These are phyloP conservation scores for Backusella psychrophila DNA, from an alignment of 192 early-diverging fungal genomes.

Conservation along the genomic window DNA sequence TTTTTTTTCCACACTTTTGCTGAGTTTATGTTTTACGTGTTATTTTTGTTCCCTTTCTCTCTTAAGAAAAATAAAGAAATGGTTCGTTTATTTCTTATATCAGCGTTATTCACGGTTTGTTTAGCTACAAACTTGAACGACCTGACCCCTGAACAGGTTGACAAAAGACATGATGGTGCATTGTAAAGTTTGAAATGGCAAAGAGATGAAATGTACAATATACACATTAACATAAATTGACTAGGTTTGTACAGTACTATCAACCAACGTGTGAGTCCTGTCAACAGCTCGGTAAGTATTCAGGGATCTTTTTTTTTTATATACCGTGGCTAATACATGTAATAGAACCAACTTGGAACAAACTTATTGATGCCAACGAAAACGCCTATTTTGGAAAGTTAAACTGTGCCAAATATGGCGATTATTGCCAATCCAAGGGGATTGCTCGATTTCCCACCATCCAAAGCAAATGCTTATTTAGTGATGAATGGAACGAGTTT, in stretches of 20 bases:
- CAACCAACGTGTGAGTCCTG: background rate
- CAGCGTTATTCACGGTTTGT: background rate
- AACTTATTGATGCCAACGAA: background rate
- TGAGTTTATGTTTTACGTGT: background rate
- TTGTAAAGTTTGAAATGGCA: constrained; percentile 2
- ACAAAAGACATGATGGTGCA: background rate
- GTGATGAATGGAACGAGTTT: constrained; percentile 1
- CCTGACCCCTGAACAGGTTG: background rate
- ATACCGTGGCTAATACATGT: background rate
- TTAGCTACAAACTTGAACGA: constrained; percentile 1
- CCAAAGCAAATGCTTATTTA: background rate
- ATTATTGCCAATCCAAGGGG: background rate
- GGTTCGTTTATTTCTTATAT: constrained; percentile 9
- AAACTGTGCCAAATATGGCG: constrained; percentile 4
- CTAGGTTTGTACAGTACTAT: constrained; percentile 9
- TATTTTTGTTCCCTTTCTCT: background rate
- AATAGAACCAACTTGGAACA: constrained; percentile 8
- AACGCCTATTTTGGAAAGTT: background rate
- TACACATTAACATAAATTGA: background rate
- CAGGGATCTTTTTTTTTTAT: background rate
- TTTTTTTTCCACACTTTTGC: background rate
- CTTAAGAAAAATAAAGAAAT: background rate
- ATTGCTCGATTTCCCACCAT: background rate
- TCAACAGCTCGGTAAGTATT: background rate
- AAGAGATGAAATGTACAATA: background rate